Percentiles rank a stretch among this genome's conserved stretches.
Conservation (phyloP, 176 grass and related monocot species). For the Oryza coarctata region DNA sequence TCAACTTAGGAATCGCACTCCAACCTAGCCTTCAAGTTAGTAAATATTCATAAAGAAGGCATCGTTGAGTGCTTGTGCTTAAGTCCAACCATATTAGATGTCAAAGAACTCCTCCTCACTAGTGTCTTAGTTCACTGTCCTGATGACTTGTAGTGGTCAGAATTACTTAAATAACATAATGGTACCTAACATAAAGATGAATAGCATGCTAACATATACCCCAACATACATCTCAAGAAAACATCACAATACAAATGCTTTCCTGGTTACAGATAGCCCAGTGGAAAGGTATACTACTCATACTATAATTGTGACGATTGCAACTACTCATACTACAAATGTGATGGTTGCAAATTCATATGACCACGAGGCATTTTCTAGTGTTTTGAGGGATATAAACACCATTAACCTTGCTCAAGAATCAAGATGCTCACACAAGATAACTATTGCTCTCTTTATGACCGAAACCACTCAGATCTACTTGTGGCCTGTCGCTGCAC, state of each 20-base stretch:
- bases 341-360: neutral
- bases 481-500: neutral
- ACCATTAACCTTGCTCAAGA: neutral
- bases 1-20: neutral
- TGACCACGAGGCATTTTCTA: neutral
- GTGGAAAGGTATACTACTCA: neutral
- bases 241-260: neutral
- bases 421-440: neutral
- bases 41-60: neutral
- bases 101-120: neutral
- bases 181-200: neutral
- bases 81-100: neutral
- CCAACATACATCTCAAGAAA: slow-evolving; percentile 20
- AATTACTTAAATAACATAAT: slow-evolving; percentile 1
- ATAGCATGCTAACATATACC: neutral
- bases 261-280: neutral
- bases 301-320: too few species aligned
- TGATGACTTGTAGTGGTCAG: neutral
- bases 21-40: neutral
- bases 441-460: neutral
- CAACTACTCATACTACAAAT: neutral
- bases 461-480: neutral
- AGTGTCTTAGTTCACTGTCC: neutral
- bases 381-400: neutral
- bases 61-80: neutral